These are phyloP conservation scores for Rosa multiflora DNA, from an alignment of 306 rosid species.

Conservation along the genomic window DNA sequence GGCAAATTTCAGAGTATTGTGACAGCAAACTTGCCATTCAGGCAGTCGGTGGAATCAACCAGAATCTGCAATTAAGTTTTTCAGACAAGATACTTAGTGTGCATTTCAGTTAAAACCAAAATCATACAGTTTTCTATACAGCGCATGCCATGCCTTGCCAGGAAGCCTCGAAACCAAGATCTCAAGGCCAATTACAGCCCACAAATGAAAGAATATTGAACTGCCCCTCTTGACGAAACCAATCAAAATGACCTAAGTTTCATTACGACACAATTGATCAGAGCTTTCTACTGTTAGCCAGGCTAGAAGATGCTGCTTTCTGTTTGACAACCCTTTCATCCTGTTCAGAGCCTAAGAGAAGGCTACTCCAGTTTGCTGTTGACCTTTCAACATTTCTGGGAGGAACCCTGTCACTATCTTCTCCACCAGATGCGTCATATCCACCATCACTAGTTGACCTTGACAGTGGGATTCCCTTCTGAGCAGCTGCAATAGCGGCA, in stretches of 20 bases:
- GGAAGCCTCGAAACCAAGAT: slow-evolving; percentile 33
- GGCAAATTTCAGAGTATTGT: neutral
- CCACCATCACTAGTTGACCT: slow-evolving; percentile 99
- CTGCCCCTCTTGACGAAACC: slow-evolving; percentile 41
- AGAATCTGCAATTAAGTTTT: slow-evolving; percentile 12
- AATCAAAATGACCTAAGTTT: slow-evolving; percentile 36
- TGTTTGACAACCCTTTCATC: slow-evolving; percentile 55
- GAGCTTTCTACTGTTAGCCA: slow-evolving; percentile 52
- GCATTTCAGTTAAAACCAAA: slow-evolving; percentile 20
- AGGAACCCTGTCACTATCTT: slow-evolving; percentile 91
- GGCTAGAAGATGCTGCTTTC: slow-evolving; percentile 60
- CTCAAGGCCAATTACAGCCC: slow-evolving; percentile 35
- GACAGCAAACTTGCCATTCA: slow-evolving; percentile 33
- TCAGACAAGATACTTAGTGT: slow-evolving; percentile 18
- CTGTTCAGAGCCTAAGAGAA: slow-evolving; percentile 65
- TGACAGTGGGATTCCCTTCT: slow-evolving; percentile 61
- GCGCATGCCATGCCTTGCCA: slow-evolving; percentile 25
- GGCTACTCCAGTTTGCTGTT: slow-evolving; percentile 73
- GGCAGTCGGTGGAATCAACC: slow-evolving; percentile 27
- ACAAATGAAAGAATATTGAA: slow-evolving; percentile 74
- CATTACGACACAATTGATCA: slow-evolving; percentile 43
- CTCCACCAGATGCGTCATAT: slow-evolving; percentile 96
- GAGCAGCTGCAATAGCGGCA: slow-evolving; percentile 35
- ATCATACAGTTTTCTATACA: slow-evolving; percentile 44
- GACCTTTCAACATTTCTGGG: slow-evolving; percentile 76